Evolutionary conservation across 1,284 basidiomycete genomes (phyloP).

Genomic region (Fomitopsis schrenkii): DNA sequence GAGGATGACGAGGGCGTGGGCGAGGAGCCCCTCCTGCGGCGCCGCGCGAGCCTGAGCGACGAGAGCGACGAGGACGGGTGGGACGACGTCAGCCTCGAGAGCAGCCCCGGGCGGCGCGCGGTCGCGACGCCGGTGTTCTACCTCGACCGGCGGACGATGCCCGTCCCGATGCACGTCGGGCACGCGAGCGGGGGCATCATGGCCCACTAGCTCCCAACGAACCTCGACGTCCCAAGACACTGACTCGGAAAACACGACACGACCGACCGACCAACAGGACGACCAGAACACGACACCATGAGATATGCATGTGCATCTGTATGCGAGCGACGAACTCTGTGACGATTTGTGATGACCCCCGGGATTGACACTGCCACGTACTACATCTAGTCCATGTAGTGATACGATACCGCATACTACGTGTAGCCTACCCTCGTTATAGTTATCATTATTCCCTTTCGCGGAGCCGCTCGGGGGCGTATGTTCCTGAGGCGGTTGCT

Average conservation of each 20-base stretch:
- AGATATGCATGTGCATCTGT: background rate
- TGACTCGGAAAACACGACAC: too few relatives aligned
- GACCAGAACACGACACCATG: too few relatives aligned
- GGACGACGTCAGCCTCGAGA: background rate
- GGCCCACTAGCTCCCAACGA: background rate
- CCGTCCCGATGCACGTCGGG: background rate
- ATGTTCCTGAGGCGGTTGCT: too few relatives aligned
- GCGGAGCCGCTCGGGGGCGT: background rate
- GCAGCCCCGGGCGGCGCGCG: background rate
- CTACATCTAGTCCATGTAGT: background rate
- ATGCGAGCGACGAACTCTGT: background rate
- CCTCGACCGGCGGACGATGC: background rate
- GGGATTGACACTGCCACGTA: background rate
- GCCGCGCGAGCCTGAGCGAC: background rate
- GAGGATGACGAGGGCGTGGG: background rate
- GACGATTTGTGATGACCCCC: background rate
- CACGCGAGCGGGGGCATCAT: background rate
- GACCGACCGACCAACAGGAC: too few relatives aligned
- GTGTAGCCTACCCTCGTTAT: background rate
- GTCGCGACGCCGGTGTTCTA: background rate
- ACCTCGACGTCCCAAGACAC: too few relatives aligned
- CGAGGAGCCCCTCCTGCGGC: background rate
- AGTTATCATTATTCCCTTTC: background rate
- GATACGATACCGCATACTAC: background rate
- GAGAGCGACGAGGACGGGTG: conserved; percentile 3